Base-by-base conservation (phyloP, 352 stramenopile genomes). In the Phytophthora aleatoria region DNA sequence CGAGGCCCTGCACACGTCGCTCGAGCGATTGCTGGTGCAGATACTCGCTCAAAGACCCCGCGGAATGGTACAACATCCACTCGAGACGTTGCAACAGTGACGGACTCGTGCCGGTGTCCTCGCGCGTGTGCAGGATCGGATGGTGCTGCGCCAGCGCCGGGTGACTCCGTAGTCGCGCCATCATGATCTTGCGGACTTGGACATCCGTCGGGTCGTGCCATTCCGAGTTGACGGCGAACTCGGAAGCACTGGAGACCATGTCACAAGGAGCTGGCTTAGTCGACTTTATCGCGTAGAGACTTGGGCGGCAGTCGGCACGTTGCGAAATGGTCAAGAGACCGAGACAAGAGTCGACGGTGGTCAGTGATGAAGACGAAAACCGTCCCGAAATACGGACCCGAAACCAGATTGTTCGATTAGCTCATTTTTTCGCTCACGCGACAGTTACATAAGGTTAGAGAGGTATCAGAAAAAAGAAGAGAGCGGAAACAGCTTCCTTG, bases 11-110 rank as follows among this genome's bases (percentile, higher is more conserved):
- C 15, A 93, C 81, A 30, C 85, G 82, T 39, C 85, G 82, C 57
- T 89, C 79, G 15, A 93, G 71, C 10, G 79, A 88, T 36, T 72
- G 74, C 15, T 76, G 64, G 70, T 89, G 84, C 44, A 82, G 56
- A 51, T 91, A 93, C 60, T 93, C 85, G 51, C 71, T 53, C 11
- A 90, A 57, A 13, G 85, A 93, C 16, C 79, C 67, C 0, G 85
- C 85, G 8, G 77, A 79, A 36, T 89, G 73, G 69, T 88, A 93
- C 27, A 93, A 64, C 77, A 90, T 89, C 72, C 84, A 86, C 62
- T 93, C 85, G 55, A 93, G 79, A 0, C 85, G 79, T 54, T 88
- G 85, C 53, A 91, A 57, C 31, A 93, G 74, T 16, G 81, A 83
- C 39, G 77, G 77, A 61, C 77, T 65, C 1, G 50, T 53, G 16